Base-by-base conservation (phyloP, 2,329 filamentous ascomycete species). In the Corynespora cassiicola region DNA sequence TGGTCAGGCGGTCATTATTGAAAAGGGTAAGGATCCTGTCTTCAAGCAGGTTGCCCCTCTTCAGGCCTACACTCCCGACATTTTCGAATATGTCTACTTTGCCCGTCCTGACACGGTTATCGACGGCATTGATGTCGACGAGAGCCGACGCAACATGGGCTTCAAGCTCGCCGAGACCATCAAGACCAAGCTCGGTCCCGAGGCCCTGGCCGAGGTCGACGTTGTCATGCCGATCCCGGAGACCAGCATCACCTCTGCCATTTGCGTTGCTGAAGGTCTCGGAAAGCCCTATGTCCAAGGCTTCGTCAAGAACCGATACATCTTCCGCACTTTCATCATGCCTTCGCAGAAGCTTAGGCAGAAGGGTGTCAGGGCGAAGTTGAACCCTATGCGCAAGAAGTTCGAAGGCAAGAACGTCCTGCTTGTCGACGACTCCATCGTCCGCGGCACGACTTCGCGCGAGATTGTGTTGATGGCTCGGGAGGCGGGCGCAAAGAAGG, bases 81-180 rank as follows among this genome's bases (percentile, higher is more conserved):
- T 90, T 45, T 94, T 95, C 58, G 88, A 95, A 69, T 90, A 85
- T 50, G 86, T 95, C 41, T 96, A 96, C 72, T 90, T 95, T 56
- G 86, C 88, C 10, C 78, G 90, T 2, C 88, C 88, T 1, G 90
- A 95, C 66, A 85, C 82, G 1, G 77, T 85, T 53, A 92, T 95
- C 40, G 90, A 96, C 60, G 90, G 89, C 12, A 95, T 96, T 50
- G 90, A 87, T 39, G 87, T 96, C 17, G 84, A 95, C 62, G 82
- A 84, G 52, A 90, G 86, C 53, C 82, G 91, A 35, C 85, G 92
- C 61, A 87, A 88, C 55, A 96, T 96, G 91, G 90, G 90, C 29
- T 77, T 81, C 61, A 86, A 86, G 61, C 78, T 96, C 26, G 91
- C 89, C 10, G 79, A 87, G 47, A 87, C 81, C 31, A 82, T 96